phyloP scores from a whole-genome alignment of 257 asterid genomes.

The Penstemon barbatus region DNA sequence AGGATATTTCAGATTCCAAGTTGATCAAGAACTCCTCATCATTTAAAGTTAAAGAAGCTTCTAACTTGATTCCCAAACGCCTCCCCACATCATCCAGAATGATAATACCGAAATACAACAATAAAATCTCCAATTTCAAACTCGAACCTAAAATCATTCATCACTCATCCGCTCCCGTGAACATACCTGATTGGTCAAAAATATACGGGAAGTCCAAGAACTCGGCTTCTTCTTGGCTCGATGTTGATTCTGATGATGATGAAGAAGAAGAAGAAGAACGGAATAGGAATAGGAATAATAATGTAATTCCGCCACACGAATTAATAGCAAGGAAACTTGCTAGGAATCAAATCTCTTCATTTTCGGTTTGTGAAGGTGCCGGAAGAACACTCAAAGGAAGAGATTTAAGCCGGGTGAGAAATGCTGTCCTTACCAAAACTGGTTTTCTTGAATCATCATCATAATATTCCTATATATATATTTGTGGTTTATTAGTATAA shows the following conservation, averaged over 20 bases:
- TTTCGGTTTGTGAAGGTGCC: constrained; percentile 66
- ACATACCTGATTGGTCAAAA: constrained; percentile 64
- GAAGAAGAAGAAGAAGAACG: constrained; percentile 13
- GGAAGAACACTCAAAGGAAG: constrained; percentile 78
- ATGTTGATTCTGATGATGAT: neutral
- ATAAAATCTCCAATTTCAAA: neutral
- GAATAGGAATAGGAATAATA: neutral
- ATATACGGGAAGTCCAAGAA: constrained; percentile 39
- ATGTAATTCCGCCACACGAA: constrained; percentile 63
- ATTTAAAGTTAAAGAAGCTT: constrained; percentile 19
- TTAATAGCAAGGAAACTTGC: constrained; percentile 49
- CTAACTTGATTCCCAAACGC: constrained; percentile 25
- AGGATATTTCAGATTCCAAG: constrained; percentile 25
- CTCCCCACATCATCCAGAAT: constrained; percentile 32
- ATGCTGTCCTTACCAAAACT: constrained; percentile 58
- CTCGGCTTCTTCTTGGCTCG: constrained; percentile 10
- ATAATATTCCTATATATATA: neutral
- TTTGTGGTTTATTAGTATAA: too few species aligned
- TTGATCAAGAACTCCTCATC: neutral
- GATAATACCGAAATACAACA: constrained; percentile 37
- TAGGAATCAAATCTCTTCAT: constrained; percentile 40
- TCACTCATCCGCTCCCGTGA: constrained; percentile 48
- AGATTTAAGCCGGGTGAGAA: constrained; percentile 60
- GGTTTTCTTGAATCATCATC: constrained; percentile 67
- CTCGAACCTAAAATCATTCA: constrained; percentile 18